Evolutionary conservation across 768 basidiomycete species (phyloP).

Genomic region (Cantharellus cinnabarinus): DNA sequence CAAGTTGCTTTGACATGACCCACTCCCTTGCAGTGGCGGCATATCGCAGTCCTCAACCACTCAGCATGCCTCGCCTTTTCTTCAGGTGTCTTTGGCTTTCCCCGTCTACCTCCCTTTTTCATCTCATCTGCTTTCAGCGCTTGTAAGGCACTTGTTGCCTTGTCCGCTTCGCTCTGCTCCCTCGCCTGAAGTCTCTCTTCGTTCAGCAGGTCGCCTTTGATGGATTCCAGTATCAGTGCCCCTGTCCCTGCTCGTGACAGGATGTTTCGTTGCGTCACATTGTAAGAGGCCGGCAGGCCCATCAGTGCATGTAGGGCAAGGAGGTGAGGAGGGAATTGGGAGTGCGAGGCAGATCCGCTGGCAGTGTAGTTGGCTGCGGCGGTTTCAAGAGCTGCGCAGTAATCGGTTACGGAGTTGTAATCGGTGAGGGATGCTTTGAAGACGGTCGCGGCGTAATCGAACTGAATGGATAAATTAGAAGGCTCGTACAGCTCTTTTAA

Average conservation of each 20-base stretch:
- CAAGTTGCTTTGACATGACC: no score
- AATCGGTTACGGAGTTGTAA: not conserved
- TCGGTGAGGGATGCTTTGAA: not conserved
- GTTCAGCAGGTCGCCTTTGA: not conserved
- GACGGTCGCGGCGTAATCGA: not conserved
- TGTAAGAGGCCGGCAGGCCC: not conserved
- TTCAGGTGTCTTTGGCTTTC: no score
- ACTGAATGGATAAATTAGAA: not conserved
- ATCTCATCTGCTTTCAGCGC: no score
- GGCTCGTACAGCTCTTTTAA: not conserved
- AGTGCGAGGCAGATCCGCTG: not conserved
- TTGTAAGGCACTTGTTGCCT: no score
- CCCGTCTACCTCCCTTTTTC: no score
- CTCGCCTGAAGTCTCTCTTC: not conserved
- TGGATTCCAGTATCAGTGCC: not conserved
- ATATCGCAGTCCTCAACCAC: no score
- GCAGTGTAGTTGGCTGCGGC: not conserved
- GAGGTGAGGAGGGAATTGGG: not conserved
- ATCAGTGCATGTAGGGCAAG: not conserved
- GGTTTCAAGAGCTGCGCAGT: not conserved
- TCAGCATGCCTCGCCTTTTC: no score
- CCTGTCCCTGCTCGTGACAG: not conserved
- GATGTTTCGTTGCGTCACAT: not conserved
- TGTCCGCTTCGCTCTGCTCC: no score
- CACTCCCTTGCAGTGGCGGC: no score